Conservation (phyloP, 495 filamentous ascomycete species). For the Xylaria acuta region DNA sequence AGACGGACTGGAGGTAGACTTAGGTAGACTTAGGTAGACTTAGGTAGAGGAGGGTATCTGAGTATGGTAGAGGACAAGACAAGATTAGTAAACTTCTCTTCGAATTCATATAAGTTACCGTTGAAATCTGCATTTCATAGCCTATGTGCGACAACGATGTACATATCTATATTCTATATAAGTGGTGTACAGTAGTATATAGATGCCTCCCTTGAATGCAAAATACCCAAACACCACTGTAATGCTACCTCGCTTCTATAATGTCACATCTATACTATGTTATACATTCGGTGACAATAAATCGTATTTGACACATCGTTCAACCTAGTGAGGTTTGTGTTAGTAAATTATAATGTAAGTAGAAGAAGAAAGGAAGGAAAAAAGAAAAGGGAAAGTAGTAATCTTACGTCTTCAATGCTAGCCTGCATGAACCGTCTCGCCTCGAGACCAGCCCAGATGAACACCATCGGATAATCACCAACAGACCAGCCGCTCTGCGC, state of each 20-base stretch:
- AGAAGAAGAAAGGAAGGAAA: not conserved
- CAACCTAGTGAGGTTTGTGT: slow-evolving; percentile 54
- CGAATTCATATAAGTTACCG: not conserved
- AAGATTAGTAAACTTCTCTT: not conserved
- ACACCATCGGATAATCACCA: slow-evolving; percentile 91
- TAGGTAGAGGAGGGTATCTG: not conserved
- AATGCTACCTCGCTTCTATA: slow-evolving; percentile 27
- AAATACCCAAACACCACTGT: slow-evolving; percentile 19
- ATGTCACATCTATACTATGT: slow-evolving; percentile 5
- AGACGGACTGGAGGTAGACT: not conserved
- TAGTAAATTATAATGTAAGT: slow-evolving; percentile 27
- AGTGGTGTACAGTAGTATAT: slow-evolving; percentile 17
- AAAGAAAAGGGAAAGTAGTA: no score
- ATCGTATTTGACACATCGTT: slow-evolving; percentile 84
- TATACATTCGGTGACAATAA: slow-evolving; percentile 81
- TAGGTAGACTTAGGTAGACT: not conserved
- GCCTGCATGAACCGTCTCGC: slow-evolving; percentile 86
- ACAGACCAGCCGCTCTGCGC: slow-evolving; percentile 71
- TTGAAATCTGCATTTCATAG: not conserved
- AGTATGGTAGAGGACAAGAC: not conserved
- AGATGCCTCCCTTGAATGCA: not conserved
- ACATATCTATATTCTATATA: slow-evolving; percentile 4
- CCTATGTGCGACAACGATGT: not conserved
- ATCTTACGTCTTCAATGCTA: slow-evolving; percentile 81
- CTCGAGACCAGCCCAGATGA: slow-evolving; percentile 92